These are phyloP conservation scores for Hortaea sp. DNA, from an alignment of 2,329 filamentous ascomycete genomes.

Conservation along the genomic window DNA sequence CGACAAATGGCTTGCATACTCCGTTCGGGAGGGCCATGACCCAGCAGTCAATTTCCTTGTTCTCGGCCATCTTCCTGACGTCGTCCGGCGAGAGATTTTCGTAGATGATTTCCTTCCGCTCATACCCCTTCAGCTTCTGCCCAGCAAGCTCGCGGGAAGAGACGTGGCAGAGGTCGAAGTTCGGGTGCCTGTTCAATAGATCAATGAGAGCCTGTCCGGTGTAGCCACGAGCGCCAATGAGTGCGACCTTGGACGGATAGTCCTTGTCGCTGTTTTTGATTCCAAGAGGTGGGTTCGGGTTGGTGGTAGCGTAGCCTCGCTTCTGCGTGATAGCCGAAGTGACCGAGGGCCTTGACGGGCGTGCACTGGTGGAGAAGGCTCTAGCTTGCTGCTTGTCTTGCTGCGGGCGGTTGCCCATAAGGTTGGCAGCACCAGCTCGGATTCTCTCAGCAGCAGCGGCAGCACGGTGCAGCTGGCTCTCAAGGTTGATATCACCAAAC, in stretches of 20 bases:
- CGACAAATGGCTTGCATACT: slow-evolving; percentile 86
- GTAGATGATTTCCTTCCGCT: slow-evolving; percentile 84
- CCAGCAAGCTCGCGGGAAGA: slow-evolving; percentile 88
- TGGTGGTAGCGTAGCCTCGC: slow-evolving; percentile 52
- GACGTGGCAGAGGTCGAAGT: slow-evolving; percentile 82
- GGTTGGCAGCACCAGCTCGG: slow-evolving; percentile 37
- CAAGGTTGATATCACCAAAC: slow-evolving; percentile 81
- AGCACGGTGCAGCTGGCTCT: slow-evolving; percentile 71
- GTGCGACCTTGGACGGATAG: slow-evolving; percentile 65
- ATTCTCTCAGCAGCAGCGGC: slow-evolving; percentile 58
- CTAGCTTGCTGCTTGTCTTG: slow-evolving; percentile 48
- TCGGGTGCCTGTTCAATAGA: slow-evolving; percentile 76
- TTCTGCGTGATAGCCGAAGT: slow-evolving; percentile 8
- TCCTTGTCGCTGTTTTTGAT: slow-evolving; percentile 80
- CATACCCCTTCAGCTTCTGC: slow-evolving; percentile 78
- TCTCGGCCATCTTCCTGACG: slow-evolving; percentile 71
- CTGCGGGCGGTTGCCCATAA: slow-evolving; percentile 23
- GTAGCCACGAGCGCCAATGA: slow-evolving; percentile 88
- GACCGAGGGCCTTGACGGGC: slow-evolving; percentile 11
- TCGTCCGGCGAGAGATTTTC: slow-evolving; percentile 84
- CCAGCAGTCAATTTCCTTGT: slow-evolving; percentile 86
- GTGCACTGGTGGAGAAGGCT: slow-evolving; percentile 53
- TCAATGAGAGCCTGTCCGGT: slow-evolving; percentile 85
- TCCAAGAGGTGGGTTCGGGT: slow-evolving; percentile 83
- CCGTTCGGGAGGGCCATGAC: slow-evolving; percentile 95